phyloP scores from a whole-genome alignment of 768 basidiomycete genomes.

The Collybia sordida region DNA sequence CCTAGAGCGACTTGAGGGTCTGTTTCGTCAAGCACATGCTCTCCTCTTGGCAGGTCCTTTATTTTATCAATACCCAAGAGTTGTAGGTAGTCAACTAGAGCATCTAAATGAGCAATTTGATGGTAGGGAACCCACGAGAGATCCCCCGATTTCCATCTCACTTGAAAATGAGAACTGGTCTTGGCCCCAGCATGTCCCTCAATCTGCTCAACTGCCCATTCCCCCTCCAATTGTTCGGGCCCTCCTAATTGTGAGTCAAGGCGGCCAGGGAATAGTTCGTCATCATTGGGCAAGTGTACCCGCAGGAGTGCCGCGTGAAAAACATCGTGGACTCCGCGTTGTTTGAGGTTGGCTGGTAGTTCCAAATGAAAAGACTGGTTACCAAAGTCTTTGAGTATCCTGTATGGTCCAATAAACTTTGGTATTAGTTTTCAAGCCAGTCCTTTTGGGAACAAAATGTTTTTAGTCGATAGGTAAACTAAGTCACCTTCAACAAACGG shows the following conservation, averaged over 20 bases:
- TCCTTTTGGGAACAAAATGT: not conserved
- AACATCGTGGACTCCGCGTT: not conserved
- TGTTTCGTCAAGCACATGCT: too few relatives aligned
- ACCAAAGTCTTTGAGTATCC: constrained; percentile 1
- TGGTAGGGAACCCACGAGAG: constrained; percentile 29
- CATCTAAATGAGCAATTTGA: constrained; percentile 18
- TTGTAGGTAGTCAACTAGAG: constrained; percentile 26
- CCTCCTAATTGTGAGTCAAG: constrained; percentile 15
- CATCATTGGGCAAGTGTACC: constrained; percentile 32
- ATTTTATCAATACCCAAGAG: constrained; percentile 18
- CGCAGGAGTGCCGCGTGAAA: not conserved
- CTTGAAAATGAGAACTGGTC: constrained; percentile 19
- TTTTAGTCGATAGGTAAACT: not conserved
- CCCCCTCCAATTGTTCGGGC: constrained; percentile 9
- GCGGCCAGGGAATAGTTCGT: constrained; percentile 31
- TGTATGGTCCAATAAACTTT: not conserved
- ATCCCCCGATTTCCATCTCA: constrained; percentile 29
- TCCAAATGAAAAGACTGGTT: not conserved
- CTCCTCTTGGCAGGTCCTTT: not conserved
- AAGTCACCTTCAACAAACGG: not conserved
- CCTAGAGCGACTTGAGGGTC: too few relatives aligned
- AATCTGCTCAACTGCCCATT: constrained; percentile 28
- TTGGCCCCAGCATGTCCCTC: constrained; percentile 18
- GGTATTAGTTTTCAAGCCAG: not conserved
- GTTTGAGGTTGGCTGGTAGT: not conserved